Percentiles rank a stretch among this genome's conserved stretches.
These are phyloP conservation scores for Gardenia jasminoides DNA, from an alignment of 257 asterid genomes.

Conservation along the genomic window DNA sequence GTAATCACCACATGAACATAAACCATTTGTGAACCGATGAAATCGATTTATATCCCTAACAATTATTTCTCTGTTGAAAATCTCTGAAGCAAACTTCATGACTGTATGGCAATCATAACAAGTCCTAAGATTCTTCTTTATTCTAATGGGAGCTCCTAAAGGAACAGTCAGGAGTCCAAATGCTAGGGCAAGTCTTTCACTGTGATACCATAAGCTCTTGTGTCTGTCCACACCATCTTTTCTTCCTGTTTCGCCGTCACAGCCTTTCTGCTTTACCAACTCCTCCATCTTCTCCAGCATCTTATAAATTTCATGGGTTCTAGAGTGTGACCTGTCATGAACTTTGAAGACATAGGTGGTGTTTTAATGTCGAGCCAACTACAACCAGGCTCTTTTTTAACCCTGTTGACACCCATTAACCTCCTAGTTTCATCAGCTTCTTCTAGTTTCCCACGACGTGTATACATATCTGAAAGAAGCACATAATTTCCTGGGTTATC, in stretches of 20 bases:
- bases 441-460: slow-evolving; percentile 32
- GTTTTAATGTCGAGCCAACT: slow-evolving; percentile 53
- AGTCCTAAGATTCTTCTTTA: slow-evolving; percentile 48
- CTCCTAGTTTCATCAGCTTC: slow-evolving; percentile 50
- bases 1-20: slow-evolving; percentile 47
- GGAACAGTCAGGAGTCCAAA: slow-evolving; percentile 41
- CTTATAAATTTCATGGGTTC: slow-evolving; percentile 39
- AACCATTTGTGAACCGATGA: slow-evolving; percentile 39
- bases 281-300: slow-evolving; percentile 41
- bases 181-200: slow-evolving; percentile 44
- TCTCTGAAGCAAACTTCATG: slow-evolving; percentile 44
- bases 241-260: slow-evolving; percentile 25
- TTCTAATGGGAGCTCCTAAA: slow-evolving; percentile 40
- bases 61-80: slow-evolving; percentile 45
- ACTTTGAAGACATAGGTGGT: slow-evolving; percentile 40
- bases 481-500: slow-evolving; percentile 49
- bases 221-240: slow-evolving; percentile 24
- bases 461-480: slow-evolving; percentile 43
- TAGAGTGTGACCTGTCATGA: slow-evolving; percentile 40
- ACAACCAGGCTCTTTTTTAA: slow-evolving; percentile 46
- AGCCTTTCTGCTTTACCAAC: slow-evolving; percentile 44
- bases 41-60: slow-evolving; percentile 45
- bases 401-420: slow-evolving; percentile 41
- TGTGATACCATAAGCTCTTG: slow-evolving; percentile 43
- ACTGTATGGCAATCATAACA: slow-evolving; percentile 41